These are phyloP conservation scores for Sordariomycetes sp. DNA, from an alignment of 2,329 filamentous ascomycete species.

Conservation along the genomic window DNA sequence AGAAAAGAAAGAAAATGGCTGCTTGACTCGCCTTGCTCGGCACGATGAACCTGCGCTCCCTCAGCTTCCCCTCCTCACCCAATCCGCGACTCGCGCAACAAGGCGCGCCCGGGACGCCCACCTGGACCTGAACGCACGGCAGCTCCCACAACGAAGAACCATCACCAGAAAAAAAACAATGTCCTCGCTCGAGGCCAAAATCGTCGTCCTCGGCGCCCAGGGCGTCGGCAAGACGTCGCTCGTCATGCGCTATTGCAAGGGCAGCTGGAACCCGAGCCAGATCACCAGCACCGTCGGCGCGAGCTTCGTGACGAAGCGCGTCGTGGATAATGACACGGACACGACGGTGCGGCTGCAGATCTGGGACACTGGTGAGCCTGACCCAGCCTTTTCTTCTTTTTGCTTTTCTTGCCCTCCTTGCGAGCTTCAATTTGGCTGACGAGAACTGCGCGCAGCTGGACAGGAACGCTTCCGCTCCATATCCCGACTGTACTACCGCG, in stretches of 20 bases:
- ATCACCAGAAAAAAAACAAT: no score
- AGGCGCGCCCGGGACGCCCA: no score
- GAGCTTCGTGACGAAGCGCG: slow-evolving; percentile 70
- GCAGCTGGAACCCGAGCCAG: slow-evolving; percentile 57
- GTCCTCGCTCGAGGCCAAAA: slow-evolving; percentile 69
- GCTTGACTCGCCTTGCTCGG: no score
- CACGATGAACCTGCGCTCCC: no score
- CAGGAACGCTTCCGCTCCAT: slow-evolving; percentile 95
- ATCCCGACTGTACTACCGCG: slow-evolving; percentile 90
- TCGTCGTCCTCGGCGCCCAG: slow-evolving; percentile 72
- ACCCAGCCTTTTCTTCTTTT: no score
- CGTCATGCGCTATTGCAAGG: slow-evolving; percentile 67
- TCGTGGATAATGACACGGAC: slow-evolving; percentile 75
- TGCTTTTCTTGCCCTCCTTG: slow-evolving; percentile 8
- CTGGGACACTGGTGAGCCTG: slow-evolving; percentile 92
- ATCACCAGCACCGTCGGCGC: slow-evolving; percentile 67
- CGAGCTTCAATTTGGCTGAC: background rate
- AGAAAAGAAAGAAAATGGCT: no score
- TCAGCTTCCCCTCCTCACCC: no score
- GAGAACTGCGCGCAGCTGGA: slow-evolving; percentile 44
- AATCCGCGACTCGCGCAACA: no score
- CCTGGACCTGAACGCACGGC: no score
- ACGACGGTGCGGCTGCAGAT: slow-evolving; percentile 87
- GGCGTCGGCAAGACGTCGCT: slow-evolving; percentile 74
- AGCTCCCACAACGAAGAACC: no score